Evolutionary conservation across 805 yeast genomes (phyloP), one percentile per base, ranked within the genome.

Genomic region (Wickerhamiella sergipiensis): DNA sequence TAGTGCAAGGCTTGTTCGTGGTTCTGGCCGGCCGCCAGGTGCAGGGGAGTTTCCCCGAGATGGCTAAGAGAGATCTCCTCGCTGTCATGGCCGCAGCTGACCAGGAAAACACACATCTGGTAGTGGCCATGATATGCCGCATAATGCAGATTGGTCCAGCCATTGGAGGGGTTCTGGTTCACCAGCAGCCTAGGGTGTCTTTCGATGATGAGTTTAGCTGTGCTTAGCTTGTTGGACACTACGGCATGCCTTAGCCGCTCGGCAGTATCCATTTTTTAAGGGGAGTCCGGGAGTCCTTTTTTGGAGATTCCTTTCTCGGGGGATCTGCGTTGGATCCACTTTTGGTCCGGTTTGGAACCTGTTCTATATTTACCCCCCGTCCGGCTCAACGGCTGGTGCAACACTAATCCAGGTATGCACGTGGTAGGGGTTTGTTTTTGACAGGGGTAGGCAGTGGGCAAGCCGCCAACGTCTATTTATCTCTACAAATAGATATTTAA

Each of bases 111-210:
- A 64, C 88, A 82, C 13, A 85, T 73, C 50, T 82, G 73, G 58
- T 80, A 81, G 54, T 81, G 74, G 43, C 94, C 92, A 59, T 82
- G 68, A 59, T 63, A 82, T 3, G 90, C 79, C 0, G 95, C 88
- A 64, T 85, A 85, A 63, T 86, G 95, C 46, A 86, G 68, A 39
- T 83, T 80, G 15, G 84, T 73, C 95, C 95, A 86, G 1, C 95
- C 95, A 60, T 81, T 79, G 21, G 61, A 29, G 5, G 87, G 76
- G 61, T 87, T 84, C 22, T 79, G 70, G 61, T 85, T 83, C 53
- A 79, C 80, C 55, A 86, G 63, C 40, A 85, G 70, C 31, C 78
- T 81, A 0, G 94, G 92, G 56, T 73, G 81, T 39, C 87, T 71
- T 49, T 74, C 71, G n/a, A 86, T 64, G 6, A 86, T 68, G 23